Percentiles rank a stretch among this genome's conserved stretches.
These are phyloP conservation scores for Oryza meyeriana DNA, from an alignment of 176 grass and related monocot species.

Conservation along the genomic window DNA sequence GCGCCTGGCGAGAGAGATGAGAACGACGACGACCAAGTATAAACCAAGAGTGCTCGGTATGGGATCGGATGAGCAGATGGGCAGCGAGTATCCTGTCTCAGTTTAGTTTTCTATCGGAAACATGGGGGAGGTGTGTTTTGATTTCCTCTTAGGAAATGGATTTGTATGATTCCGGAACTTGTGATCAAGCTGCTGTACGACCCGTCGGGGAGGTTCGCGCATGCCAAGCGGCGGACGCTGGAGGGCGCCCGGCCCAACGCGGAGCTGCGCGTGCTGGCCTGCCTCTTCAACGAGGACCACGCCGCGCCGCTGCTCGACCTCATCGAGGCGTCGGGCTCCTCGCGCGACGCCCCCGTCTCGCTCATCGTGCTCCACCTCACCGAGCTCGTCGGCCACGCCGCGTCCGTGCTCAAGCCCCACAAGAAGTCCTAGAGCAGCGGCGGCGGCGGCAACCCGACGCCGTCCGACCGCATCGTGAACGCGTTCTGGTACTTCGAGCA, in stretches of 20 bases:
- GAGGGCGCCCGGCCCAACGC: conserved; percentile 20
- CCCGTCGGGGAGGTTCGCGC: conserved; percentile 39
- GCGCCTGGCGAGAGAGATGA: no score
- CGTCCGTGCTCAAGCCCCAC: conserved; percentile 54
- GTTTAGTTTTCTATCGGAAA: no score
- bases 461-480: conserved; percentile 63
- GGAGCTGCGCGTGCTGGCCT: conserved; percentile 54
- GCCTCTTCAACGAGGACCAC: conserved; percentile 68
- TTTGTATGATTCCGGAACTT: no score
- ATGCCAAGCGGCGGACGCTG: conserved; percentile 30
- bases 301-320: conserved; percentile 62
- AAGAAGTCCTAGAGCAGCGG: neutral
- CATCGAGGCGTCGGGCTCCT: no score
- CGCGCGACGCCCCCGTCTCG: no score
- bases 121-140: no score
- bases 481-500: conserved; percentile 69
- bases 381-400: conserved; percentile 37
- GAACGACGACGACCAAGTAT: no score
- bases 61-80: no score
- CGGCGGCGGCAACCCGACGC: neutral
- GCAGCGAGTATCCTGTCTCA: no score
- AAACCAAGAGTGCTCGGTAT: no score
- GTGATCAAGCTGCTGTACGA: conserved; percentile 72
- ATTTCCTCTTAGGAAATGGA: no score
- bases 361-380: no score